phyloP scores from a whole-genome alignment of 78 protist genomes.

The Isochrysis galbana region DNA sequence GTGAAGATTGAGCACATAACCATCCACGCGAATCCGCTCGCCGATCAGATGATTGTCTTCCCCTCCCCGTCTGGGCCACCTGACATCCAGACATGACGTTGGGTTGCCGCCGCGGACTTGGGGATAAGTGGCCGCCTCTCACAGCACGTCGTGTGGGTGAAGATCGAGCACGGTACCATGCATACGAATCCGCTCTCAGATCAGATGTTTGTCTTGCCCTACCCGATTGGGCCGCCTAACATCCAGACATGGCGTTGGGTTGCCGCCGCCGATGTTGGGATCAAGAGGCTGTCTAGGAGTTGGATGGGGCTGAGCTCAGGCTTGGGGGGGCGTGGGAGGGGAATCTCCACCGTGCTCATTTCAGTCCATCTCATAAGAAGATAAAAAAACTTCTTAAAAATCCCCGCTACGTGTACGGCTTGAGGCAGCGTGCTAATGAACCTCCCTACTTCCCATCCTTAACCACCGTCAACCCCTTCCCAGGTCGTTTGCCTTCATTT shows the following conservation, averaged over 20 bases:
- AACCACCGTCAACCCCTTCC: background rate
- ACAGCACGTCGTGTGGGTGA: background rate
- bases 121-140: background rate
- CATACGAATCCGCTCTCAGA: constrained; percentile 87
- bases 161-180: constrained; percentile 64
- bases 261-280: background rate
- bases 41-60: constrained; percentile 34
- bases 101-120: background rate
- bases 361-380: no score
- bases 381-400: no score
- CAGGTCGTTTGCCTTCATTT: no score
- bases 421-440: no score
- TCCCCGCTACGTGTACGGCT: no score
- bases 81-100: background rate
- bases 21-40: constrained; percentile 88
- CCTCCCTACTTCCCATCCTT: background rate
- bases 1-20: constrained; percentile 61
- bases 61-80: background rate
- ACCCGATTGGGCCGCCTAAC: background rate
- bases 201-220: background rate
- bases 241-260: background rate
- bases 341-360: no score
- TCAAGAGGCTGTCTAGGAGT: background rate
- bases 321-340: no score
- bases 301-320: background rate